Percentiles rank a stretch among this genome's conserved stretches.
These are phyloP conservation scores for Triangularia verruculosa DNA, from an alignment of 2,329 filamentous ascomycete genomes.

Conservation along the genomic window DNA sequence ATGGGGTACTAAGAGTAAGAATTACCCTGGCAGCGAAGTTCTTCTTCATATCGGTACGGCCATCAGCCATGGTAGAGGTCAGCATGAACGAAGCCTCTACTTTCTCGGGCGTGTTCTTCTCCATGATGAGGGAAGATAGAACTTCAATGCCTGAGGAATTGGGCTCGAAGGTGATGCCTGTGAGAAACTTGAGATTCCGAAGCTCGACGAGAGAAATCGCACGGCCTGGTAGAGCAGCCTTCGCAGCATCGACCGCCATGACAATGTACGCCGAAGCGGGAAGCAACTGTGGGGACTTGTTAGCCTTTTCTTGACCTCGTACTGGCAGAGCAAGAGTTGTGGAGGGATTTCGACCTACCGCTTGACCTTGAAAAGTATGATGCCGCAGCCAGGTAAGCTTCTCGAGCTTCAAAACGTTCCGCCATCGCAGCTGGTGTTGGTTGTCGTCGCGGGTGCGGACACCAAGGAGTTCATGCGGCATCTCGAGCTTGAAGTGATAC, in stretches of 20 bases:
- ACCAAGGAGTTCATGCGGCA: constrained; percentile 39
- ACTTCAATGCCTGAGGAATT: constrained; percentile 37
- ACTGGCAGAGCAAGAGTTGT: not conserved
- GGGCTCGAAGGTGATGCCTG: constrained; percentile 34
- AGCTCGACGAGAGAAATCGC: constrained; percentile 33
- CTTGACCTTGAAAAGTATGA: constrained; percentile 44
- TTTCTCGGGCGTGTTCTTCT: constrained; percentile 12
- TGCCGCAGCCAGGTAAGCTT: constrained; percentile 41
- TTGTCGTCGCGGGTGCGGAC: constrained; percentile 38
- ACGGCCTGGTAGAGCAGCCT: constrained; percentile 27
- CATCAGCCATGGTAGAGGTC: constrained; percentile 35
- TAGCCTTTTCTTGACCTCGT: not conserved
- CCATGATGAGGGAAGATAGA: constrained; percentile 36
- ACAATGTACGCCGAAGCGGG: constrained; percentile 47
- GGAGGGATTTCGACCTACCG: constrained; percentile 12
- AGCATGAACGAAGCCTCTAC: constrained; percentile 36
- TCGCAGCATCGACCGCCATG: constrained; percentile 46
- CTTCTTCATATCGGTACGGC: constrained; percentile 35
- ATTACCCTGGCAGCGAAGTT: constrained; percentile 35
- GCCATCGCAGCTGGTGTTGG: constrained; percentile 38
- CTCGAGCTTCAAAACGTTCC: constrained; percentile 39
- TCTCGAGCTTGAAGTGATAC: constrained; percentile 36
- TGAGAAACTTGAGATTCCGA: constrained; percentile 33
- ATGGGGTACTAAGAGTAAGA: constrained; percentile 33
- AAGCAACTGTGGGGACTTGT: constrained; percentile 31